Base-by-base conservation (phyloP, 139 green algal genomes). In the Desmodesmus armatus region DNA sequence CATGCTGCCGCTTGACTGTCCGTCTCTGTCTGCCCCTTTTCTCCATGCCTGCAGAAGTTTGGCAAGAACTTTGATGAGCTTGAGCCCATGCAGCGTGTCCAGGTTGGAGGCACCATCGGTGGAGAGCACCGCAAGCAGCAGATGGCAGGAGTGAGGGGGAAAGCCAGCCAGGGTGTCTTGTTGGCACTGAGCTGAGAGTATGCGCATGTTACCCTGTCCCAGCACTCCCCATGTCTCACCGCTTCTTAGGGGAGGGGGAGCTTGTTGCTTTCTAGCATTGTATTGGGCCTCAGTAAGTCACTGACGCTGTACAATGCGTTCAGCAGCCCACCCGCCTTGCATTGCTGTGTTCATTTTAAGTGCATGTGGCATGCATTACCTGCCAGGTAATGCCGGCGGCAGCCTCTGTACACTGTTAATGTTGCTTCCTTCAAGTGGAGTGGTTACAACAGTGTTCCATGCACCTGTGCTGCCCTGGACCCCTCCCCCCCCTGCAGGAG, bases 21-120 rank as follows among this genome's bases (percentile, higher is more conserved):
- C n/a, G 11, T 43, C 3, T 49, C 31, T 51, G 21, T n/a, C 35
- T 33, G 31, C 23, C 29, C 31, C 31, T 76, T 43, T n/a, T 31
- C 27, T 55, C 3, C 2, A 33, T 35, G 71, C 71, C 39, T 55
- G 80, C 62, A 86, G 80, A 66, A 73, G 47, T 86, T 73, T 63
- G 80, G 80, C 80, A 86, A 86, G 67, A 47, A 15, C 65, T 86
- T 49, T 62, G 80, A 86, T 29, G 80, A 86, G 66, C 44, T 76
- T 33, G 65, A 49, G 19, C n/a, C n/a, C 21, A 29, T 69, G 60
- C 35, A 69, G 60, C n/a, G 60, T 69, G 60, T n/a, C 60, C 60
- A 69, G n/a, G 37, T 69, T 69, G 60, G 60, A 39, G 60, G 60
- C 40, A 58, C 43, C 31, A 44, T 15, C n/a, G 73, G 73, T 74